Conservation (phyloP, 2,329 filamentous ascomycete species). For the Trematosphaeria pertusa region DNA sequence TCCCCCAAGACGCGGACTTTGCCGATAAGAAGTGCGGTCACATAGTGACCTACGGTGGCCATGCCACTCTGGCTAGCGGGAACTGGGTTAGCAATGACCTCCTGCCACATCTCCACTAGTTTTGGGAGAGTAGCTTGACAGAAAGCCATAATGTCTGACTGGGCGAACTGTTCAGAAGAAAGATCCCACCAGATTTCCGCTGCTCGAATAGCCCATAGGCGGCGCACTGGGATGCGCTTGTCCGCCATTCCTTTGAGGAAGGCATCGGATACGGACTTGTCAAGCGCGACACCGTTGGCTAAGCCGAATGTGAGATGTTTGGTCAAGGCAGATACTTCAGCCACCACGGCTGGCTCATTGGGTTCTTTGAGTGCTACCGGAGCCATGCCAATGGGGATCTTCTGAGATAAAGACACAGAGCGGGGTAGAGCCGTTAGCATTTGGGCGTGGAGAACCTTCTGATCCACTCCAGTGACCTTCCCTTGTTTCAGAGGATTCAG, state of each 20-base stretch:
- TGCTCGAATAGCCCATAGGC: conserved; percentile 78
- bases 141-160: conserved; percentile 56
- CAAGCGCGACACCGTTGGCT: conserved; percentile 65
- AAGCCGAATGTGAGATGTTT: conserved; percentile 70
- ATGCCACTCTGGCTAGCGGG: conserved; percentile 81
- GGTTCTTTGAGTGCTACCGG: conserved; percentile 80
- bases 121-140: conserved; percentile 60
- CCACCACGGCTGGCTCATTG: conserved; percentile 80
- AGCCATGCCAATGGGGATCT: conserved; percentile 71
- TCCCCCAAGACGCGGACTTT: conserved; percentile 62
- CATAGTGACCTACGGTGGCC: conserved; percentile 79
- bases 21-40: conserved; percentile 67
- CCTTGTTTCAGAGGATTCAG: conserved; percentile 79
- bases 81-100: conserved; percentile 78
- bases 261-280: conserved; percentile 71
- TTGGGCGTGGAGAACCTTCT: conserved; percentile 81
- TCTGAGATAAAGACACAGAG: conserved; percentile 68
- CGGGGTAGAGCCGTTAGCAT: conserved; percentile 68
- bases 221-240: conserved; percentile 79
- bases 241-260: conserved; percentile 84
- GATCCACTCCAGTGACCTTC: conserved; percentile 84
- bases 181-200: conserved; percentile 73
- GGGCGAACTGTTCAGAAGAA: conserved; percentile 55
- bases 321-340: conserved; percentile 76
- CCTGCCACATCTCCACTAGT: conserved; percentile 75